These are phyloP conservation scores for Allium sativum DNA, from an alignment of 106 monocot species.

Conservation along the genomic window DNA sequence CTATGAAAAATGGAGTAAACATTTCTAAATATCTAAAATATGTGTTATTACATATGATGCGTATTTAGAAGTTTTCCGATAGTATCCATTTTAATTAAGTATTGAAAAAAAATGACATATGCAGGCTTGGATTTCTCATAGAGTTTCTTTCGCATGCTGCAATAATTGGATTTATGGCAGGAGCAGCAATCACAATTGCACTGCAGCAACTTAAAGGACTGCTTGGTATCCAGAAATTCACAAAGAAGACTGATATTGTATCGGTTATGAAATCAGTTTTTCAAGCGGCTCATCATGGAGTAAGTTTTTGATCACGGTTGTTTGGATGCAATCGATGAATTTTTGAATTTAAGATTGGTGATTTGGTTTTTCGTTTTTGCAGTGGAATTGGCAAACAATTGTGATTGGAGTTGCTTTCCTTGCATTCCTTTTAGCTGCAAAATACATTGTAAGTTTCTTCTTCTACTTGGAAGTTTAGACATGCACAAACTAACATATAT, in stretches of 20 bases:
- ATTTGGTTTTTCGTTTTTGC: neutral
- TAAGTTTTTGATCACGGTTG: slow-evolving; percentile 2
- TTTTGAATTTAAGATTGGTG: too few relatives aligned
- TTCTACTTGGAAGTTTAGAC: neutral
- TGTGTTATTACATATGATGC: too few relatives aligned
- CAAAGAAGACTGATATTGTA: slow-evolving; percentile 44
- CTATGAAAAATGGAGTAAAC: too few relatives aligned
- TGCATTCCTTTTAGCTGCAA: slow-evolving; percentile 47
- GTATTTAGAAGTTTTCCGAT: too few relatives aligned
- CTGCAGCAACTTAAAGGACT: slow-evolving; percentile 73
- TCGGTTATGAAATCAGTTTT: slow-evolving; percentile 61
- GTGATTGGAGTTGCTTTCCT: slow-evolving; percentile 43
- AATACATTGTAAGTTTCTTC: slow-evolving; percentile 48
- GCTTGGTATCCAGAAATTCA: slow-evolving; percentile 53
- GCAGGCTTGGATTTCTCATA: slow-evolving; percentile 55
- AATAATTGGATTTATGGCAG: slow-evolving; percentile 69
- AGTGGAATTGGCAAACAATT: slow-evolving; percentile 87
- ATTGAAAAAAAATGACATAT: neutral
- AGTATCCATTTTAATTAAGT: too few relatives aligned
- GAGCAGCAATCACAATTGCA: slow-evolving; percentile 57
- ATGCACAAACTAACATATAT: too few relatives aligned
- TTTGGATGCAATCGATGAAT: too few relatives aligned
- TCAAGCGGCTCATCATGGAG: slow-evolving; percentile 39
- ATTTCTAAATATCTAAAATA: too few relatives aligned
- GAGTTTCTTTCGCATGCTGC: slow-evolving; percentile 70